Conservation (phyloP, 2,329 filamentous ascomycete genomes). For the Akanthomyces muscarius region DNA sequence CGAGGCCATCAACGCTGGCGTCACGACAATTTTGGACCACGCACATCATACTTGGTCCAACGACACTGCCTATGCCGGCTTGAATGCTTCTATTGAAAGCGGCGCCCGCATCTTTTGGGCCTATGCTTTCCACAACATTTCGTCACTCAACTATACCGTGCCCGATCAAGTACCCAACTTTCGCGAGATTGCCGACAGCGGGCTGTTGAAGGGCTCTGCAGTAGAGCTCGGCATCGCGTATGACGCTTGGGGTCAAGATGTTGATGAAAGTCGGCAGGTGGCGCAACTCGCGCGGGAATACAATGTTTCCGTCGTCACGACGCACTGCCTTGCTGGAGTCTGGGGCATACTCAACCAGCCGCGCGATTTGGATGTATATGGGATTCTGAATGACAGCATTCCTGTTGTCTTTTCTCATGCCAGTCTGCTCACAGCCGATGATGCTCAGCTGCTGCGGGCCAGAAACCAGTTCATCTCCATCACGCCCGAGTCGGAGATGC, state of each 20-base stretch:
- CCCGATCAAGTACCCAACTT: constrained; percentile 38
- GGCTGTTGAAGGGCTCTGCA: constrained; percentile 25
- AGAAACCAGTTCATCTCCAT: constrained; percentile 53
- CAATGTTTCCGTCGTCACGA: constrained; percentile 44
- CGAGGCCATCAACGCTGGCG: constrained; percentile 9
- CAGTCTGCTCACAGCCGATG: constrained; percentile 38
- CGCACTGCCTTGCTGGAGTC: constrained; percentile 38
- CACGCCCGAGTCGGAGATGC: constrained; percentile 57
- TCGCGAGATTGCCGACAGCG: constrained; percentile 31
- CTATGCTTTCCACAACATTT: constrained; percentile 37
- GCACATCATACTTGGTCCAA: constrained; percentile 12
- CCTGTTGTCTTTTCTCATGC: constrained; percentile 52
- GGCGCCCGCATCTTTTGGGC: constrained; percentile 46
- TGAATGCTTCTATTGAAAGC: constrained; percentile 45
- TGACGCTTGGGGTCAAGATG: constrained; percentile 33
- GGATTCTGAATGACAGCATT: constrained; percentile 39
- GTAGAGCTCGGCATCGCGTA: constrained; percentile 40
- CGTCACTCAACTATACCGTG: constrained; percentile 27
- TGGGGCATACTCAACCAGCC: constrained; percentile 26
- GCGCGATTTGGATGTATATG: constrained; percentile 19
- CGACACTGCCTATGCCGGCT: constrained; percentile 37
- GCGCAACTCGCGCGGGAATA: constrained; percentile 32
- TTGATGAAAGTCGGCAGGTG: constrained; percentile 29
- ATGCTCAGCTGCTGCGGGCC: constrained; percentile 40
- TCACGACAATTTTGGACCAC: constrained; percentile 12